These are phyloP conservation scores for Xylaria sp. DNA, from an alignment of 2,329 filamentous ascomycete genomes.

Conservation along the genomic window DNA sequence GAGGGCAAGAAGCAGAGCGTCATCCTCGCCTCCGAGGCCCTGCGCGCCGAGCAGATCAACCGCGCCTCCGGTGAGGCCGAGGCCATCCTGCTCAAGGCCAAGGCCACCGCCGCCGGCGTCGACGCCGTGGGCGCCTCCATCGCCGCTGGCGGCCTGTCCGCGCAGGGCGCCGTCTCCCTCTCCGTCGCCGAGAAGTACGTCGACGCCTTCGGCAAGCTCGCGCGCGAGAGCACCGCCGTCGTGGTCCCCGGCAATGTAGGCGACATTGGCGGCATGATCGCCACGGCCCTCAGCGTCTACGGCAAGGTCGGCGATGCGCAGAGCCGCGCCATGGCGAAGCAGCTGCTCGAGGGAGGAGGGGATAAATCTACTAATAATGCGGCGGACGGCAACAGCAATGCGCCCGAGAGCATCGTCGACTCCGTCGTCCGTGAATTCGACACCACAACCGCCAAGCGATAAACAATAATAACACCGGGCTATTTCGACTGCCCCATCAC, in stretches of 20 bases:
- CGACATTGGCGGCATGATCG: conserved; percentile 96
- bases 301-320: conserved; percentile 90
- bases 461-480: background rate
- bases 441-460: conserved; percentile 46
- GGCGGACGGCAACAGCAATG: conserved; percentile 33
- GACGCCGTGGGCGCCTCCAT: conserved; percentile 85
- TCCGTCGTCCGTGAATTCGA: conserved; percentile 51
- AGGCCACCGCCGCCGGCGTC: conserved; percentile 88
- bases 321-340: conserved; percentile 71
- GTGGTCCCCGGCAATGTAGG: conserved; percentile 97
- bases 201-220: conserved; percentile 90
- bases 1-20: conserved; percentile 98
- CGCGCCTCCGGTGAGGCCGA: conserved; percentile 91
- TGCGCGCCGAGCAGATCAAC: conserved; percentile 93
- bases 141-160: conserved; percentile 75
- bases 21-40: conserved; percentile 92
- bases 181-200: conserved; percentile 98
- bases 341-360: conserved; percentile 53
- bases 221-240: conserved; percentile 93
- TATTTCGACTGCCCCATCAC: conserved; percentile 5
- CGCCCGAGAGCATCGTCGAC: conserved; percentile 43
- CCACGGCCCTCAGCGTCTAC: conserved; percentile 93
- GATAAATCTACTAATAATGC: conserved; percentile 27
- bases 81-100: conserved; percentile 86
- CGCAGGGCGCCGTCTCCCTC: conserved; percentile 85